Base-by-base conservation (phyloP, 345 rosid species). In the Eucalyptus marginata region DNA sequence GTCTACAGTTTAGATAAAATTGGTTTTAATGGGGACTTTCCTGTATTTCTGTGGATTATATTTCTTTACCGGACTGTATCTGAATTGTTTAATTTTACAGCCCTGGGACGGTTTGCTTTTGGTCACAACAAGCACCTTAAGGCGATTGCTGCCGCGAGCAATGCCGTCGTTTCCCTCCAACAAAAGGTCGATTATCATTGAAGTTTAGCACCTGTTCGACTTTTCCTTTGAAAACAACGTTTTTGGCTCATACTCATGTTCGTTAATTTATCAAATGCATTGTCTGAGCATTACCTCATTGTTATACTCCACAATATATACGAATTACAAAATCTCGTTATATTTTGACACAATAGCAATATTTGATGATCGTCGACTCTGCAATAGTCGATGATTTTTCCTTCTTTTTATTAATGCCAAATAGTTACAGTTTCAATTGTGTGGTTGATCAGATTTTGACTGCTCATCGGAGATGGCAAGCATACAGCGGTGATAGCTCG, bases 81-180 rank as follows among this genome's bases (percentile, higher is more conserved):
- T 87, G 89, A 79, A 90, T 44, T 85, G 87, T 91, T 76, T 89
- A 88, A 52, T 88, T 91, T 87, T 81, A 87, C 99, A 98, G 99
- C 99, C 92, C 92, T 98, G 64, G 99, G 98, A 85, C 98, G 98
- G 88, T 96, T 98, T 94, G 97, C 99, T 87, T 97, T 96, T 90
- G 97, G 97, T 92, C 99, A 98, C 93, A 98, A 96, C 92, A 95
- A 96, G 90, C 97, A 95, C 91, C 96, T 97, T 51, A 97, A 98
- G 94, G 93, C 94, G 86, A 93, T 96, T 89, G 99, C 99, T 79
- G 94, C 99, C 86, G 93, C 99, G 6, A 93, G 93, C 17, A 88
- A 87, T 29, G 88, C 92, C 86, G 86, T 93, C 47, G 91, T 90
- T 84, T 87, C 90, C 79, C 90, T 94, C 88, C 90, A 83, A 47